phyloP scores from a whole-genome alignment of 768 basidiomycete genomes.

The Ramaria sp. region DNA sequence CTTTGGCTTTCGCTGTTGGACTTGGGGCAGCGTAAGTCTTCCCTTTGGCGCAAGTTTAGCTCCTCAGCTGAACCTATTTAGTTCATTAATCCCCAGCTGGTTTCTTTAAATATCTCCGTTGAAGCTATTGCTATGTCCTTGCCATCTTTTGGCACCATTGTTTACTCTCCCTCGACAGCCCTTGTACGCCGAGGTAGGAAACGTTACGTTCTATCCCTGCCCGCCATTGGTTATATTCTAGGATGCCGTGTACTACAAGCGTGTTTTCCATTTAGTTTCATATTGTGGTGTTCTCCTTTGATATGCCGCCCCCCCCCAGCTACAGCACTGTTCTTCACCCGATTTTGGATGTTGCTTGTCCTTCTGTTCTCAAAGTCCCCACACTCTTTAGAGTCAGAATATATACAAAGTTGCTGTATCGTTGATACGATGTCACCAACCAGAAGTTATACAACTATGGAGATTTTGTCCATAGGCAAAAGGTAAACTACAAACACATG shows the following conservation, averaged over 20 bases:
- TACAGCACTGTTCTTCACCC: neutral
- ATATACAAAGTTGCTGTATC: neutral
- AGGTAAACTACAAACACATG: no score
- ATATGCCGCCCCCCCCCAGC: neutral
- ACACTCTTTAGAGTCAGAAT: neutral
- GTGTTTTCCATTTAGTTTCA: slow-evolving; percentile 3
- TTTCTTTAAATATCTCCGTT: slow-evolving; percentile 25
- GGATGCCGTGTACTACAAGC: slow-evolving; percentile 6
- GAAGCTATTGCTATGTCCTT: slow-evolving; percentile 1
- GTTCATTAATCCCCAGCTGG: slow-evolving; percentile 52
- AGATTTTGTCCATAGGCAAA: neutral
- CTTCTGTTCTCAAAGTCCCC: neutral
- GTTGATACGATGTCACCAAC: neutral
- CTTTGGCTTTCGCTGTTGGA: slow-evolving; percentile 75
- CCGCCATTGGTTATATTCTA: slow-evolving; percentile 1
- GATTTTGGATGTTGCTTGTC: neutral
- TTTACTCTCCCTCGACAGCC: neutral
- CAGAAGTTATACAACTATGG: neutral
- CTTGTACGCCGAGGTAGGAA: neutral
- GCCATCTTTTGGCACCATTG: neutral
- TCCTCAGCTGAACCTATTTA: slow-evolving; percentile 15
- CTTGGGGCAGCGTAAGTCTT: slow-evolving; percentile 66
- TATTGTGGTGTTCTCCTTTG: neutral
- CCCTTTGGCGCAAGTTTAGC: slow-evolving; percentile 2
- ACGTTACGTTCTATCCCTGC: neutral